Evolutionary conservation across 164 flowering plant genomes (phyloP).

Genomic region (Vitis amurensis): DNA sequence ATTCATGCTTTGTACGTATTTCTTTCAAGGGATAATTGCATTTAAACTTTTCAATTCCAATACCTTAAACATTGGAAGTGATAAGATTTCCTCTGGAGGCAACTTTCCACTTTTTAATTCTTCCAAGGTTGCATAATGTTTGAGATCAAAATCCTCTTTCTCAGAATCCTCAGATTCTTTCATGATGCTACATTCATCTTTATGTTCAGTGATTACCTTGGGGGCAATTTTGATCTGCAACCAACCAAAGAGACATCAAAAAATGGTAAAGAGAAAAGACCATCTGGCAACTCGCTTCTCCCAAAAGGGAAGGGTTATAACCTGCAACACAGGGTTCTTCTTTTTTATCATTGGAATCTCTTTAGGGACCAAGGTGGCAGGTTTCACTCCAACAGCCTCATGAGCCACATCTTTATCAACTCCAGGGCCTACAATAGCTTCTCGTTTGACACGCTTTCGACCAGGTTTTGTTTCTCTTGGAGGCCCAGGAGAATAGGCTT

Average conservation of each 20-base stretch:
- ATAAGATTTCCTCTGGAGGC: constrained; percentile 90
- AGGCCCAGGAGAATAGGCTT: constrained; percentile 15
- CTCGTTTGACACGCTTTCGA: constrained; percentile 60
- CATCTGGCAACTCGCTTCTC: not conserved
- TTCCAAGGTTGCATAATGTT: constrained; percentile 58
- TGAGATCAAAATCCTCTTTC: constrained; percentile 28
- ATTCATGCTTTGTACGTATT: too few relatives aligned
- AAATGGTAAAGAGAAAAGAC: not conserved
- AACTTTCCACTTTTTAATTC: constrained; percentile 75
- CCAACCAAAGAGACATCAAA: not conserved
- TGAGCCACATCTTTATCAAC: constrained; percentile 85
- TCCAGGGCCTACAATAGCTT: constrained; percentile 87
- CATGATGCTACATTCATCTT: constrained; percentile 24
- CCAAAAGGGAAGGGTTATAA: constrained; percentile 14
- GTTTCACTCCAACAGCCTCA: constrained; percentile 90
- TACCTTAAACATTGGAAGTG: constrained; percentile 99
- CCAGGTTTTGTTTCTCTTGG: constrained; percentile 16
- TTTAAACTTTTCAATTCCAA: too few relatives aligned
- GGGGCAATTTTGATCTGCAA: constrained; percentile 81
- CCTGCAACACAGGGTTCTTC: constrained; percentile 86
- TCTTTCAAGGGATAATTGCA: too few relatives aligned
- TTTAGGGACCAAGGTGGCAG: constrained; percentile 74
- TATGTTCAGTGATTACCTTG: constrained; percentile 39
- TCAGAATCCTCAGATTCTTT: constrained; percentile 35
- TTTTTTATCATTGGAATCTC: constrained; percentile 86